These are phyloP conservation scores for Nakazawaea ambrosiae DNA, from an alignment of 805 yeast genomes.

Conservation along the genomic window DNA sequence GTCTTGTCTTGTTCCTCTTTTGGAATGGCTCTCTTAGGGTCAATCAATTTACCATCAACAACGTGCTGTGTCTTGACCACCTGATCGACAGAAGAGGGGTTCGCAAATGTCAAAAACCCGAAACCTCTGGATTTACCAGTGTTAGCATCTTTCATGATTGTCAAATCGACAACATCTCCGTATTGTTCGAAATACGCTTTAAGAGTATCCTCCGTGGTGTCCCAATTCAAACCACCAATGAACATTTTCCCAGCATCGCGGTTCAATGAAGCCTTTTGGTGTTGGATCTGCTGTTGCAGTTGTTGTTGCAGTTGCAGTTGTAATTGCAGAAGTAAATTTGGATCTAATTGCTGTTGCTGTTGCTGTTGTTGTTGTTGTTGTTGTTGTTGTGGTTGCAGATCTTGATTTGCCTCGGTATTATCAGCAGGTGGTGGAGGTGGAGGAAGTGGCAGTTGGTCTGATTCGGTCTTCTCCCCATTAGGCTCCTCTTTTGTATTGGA, in stretches of 20 bases:
- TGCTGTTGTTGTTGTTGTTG: conserved; percentile 14
- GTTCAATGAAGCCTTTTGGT: conserved; percentile 5
- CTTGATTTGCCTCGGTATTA: conserved; percentile 1
- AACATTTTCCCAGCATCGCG: conserved; percentile 73
- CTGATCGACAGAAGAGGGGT: conserved; percentile 75
- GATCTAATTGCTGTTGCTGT: conserved; percentile 9
- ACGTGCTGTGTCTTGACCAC: conserved; percentile 84
- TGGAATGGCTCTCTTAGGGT: conserved; percentile 96
- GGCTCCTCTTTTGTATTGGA: conserved; percentile 14
- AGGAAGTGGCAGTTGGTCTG: background rate
- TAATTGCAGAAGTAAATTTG: conserved; percentile 14
- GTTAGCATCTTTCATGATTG: conserved; percentile 84
- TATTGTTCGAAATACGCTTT: conserved; percentile 76
- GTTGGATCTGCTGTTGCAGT: conserved; percentile 14
- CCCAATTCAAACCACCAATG: conserved; percentile 97
- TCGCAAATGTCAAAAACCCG: conserved; percentile 84
- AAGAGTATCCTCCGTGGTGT: conserved; percentile 85
- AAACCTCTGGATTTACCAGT: conserved; percentile 93
- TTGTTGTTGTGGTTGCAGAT: background rate
- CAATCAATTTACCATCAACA: conserved; percentile 92
- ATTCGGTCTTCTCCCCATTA: conserved; percentile 11
- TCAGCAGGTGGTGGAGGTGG: conserved; percentile 10
- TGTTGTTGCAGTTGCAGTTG: conserved; percentile 17
- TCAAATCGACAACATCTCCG: conserved; percentile 83
- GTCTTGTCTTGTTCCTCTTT: conserved; percentile 96